A percentile compares a stretch with the other conserved stretches of the same genome.
Evolutionary conservation across 192 early-diverging fungal genomes (phyloP).

Genomic region (Coemansia sp.): DNA sequence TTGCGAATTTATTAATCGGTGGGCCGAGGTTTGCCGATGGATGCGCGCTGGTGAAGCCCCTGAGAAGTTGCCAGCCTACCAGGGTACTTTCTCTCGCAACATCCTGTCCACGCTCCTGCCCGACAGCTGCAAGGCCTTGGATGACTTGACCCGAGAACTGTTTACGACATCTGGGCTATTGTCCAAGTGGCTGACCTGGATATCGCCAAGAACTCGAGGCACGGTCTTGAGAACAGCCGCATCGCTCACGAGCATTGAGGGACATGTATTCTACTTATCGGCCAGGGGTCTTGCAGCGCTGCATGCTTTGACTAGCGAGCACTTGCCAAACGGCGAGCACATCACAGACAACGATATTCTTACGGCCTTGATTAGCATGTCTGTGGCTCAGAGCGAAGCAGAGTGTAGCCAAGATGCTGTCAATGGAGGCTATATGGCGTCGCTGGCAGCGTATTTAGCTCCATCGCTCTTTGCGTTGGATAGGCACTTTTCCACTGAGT

Average conservation of each 20-base stretch:
- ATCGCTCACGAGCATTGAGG: not conserved
- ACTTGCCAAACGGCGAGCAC: not conserved
- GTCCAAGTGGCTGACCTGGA: slow-evolving; percentile 6
- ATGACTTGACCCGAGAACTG: not conserved
- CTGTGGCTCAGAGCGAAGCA: slow-evolving; percentile 1
- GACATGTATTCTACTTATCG: slow-evolving; percentile 17
- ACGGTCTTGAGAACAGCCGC: not conserved
- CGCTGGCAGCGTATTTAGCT: not conserved
- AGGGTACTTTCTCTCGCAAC: not conserved
- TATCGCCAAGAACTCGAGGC: slow-evolving; percentile 15
- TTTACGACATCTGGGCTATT: not conserved
- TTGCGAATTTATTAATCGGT: slow-evolving; percentile 11
- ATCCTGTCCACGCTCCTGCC: not conserved
- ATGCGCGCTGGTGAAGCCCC: not conserved
- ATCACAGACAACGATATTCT: slow-evolving; percentile 27
- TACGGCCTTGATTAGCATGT: slow-evolving; percentile 9
- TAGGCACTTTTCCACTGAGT: not conserved
- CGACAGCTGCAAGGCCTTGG: not conserved
- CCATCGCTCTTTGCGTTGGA: not conserved
- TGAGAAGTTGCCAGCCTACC: not conserved
- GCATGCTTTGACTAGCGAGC: not conserved
- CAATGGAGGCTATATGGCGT: not conserved
- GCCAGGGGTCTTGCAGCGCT: not conserved
- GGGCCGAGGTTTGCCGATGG: slow-evolving; percentile 11
- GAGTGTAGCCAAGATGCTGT: not conserved